Base-by-base conservation (phyloP, 108 stramenopile species). In the Nitzschia sp. region DNA sequence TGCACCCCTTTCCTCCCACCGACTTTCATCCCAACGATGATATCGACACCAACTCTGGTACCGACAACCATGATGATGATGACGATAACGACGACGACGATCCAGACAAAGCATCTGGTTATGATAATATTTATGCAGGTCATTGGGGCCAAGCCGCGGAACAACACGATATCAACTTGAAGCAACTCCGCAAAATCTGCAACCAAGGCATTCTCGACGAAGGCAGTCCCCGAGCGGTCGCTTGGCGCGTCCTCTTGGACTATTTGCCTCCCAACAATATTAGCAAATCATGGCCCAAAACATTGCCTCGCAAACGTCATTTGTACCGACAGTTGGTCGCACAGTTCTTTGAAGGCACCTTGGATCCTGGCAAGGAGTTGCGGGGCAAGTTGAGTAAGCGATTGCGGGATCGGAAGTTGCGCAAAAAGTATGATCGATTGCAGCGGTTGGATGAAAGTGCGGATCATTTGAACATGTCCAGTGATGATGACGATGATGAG, bases 181-280 rank as follows among this genome's bases (percentile, higher is more conserved):
- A 69, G 10, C 61, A 85, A 57, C 57, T 92, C 14, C 82, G 90
- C 10, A 73, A 84, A 38, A 41, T 87, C 14, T 55, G 46, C 34
- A 29, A 67, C 76, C 75, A 82, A 25, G 86, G 85, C 8, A 77
- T 88, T 29, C 66, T 78, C 9, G 86, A 87, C 25, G 85, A 86
- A 59, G 84, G 83, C 24, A 80, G 83, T 48, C 75, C 79, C 48
- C 87, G 92, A 8, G 83, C 75, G 5, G 63, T 94, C 0, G 84
- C 80, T 0, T 94, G 92, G 92, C 55, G 92, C 42, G 77, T 91
- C 10, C 50, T 94, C 1, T 48, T 91, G 68, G 88, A 88, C 39
- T 85, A 84, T 44, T 56, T 94, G 38, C 88, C 89, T 8, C 64
- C 68, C 11, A 65, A 75, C 15, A 80, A 81, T 14, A 62, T 65